phyloP scores from a whole-genome alignment of 2,329 filamentous ascomycete genomes.

The Plectosphaerella sp. region DNA sequence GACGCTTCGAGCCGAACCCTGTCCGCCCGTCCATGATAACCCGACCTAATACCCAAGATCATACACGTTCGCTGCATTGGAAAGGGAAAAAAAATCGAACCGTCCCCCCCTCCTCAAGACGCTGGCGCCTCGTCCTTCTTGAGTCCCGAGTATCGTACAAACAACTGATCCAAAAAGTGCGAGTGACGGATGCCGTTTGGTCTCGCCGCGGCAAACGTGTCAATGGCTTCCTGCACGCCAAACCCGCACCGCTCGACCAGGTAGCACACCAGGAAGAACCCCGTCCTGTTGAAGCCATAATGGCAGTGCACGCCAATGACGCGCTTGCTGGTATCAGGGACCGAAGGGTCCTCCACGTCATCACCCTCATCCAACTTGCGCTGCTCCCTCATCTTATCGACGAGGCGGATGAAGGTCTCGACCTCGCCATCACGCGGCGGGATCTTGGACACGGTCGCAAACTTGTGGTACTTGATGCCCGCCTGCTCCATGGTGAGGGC shows the following conservation, averaged over 20 bases:
- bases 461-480: slow-evolving; percentile 74
- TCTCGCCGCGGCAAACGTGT: slow-evolving; percentile 67
- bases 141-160: slow-evolving; percentile 63
- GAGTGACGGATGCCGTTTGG: slow-evolving; percentile 84
- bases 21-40: no score
- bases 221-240: slow-evolving; percentile 70
- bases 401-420: slow-evolving; percentile 46
- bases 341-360: slow-evolving; percentile 30
- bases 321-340: slow-evolving; percentile 28
- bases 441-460: slow-evolving; percentile 87
- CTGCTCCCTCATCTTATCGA: slow-evolving; percentile 55
- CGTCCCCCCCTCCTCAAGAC: not conserved
- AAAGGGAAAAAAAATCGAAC: slow-evolving; percentile 8
- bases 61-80: no score
- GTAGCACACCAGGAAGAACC: slow-evolving; percentile 86
- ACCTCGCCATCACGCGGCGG: slow-evolving; percentile 62
- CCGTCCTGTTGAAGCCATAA: slow-evolving; percentile 92
- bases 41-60: no score
- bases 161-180: slow-evolving; percentile 82
- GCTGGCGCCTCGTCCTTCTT: not conserved
- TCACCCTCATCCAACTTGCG: slow-evolving; percentile 40
- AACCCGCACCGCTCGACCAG: slow-evolving; percentile 77
- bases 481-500: slow-evolving; percentile 61
- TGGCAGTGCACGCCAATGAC: slow-evolving; percentile 87
- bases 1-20: no score